A percentile compares a stretch with the other conserved stretches of the same genome.
phyloP scores from a whole-genome alignment of 441 rosid species.

The Gossypium aridum region DNA sequence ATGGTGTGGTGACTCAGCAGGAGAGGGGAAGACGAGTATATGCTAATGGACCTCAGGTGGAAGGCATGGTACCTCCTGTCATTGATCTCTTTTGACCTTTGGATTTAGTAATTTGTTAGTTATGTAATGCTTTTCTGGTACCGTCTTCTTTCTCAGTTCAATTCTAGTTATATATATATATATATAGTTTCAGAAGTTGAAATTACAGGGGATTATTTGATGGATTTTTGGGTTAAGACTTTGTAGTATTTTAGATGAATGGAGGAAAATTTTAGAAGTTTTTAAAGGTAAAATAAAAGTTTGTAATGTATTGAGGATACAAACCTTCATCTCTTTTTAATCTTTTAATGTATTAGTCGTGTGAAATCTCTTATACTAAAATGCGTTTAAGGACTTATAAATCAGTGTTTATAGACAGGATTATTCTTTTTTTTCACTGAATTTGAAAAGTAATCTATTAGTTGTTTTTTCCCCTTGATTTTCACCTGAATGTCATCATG shows the following conservation, averaged over 20 bases:
- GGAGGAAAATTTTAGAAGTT: not conserved
- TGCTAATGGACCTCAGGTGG: slow-evolving; percentile 13
- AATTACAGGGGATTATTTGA: not conserved
- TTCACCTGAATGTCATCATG: too few relatives aligned
- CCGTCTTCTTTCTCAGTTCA: not conserved
- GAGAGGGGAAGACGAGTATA: not conserved
- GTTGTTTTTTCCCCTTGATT: too few relatives aligned
- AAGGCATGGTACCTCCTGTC: slow-evolving; percentile 26
- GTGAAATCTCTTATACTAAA: not conserved
- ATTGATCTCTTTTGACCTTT: not conserved
- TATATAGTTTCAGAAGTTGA: not conserved
- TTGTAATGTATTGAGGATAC: not conserved
- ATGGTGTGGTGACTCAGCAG: not conserved
- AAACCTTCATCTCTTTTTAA: not conserved
- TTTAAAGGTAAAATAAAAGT: not conserved
- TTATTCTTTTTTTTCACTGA: not conserved
- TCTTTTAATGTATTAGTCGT: not conserved
- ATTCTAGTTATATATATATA: not conserved
- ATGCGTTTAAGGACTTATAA: not conserved
- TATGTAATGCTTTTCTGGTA: not conserved
- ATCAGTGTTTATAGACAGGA: not conserved
- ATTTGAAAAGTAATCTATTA: too few relatives aligned
- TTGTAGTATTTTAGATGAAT: not conserved
- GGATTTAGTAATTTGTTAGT: not conserved
- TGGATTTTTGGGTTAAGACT: not conserved